These are phyloP conservation scores for Porphyrellus cyaneotinctus DNA, from an alignment of 768 basidiomycete genomes.

Conservation along the genomic window DNA sequence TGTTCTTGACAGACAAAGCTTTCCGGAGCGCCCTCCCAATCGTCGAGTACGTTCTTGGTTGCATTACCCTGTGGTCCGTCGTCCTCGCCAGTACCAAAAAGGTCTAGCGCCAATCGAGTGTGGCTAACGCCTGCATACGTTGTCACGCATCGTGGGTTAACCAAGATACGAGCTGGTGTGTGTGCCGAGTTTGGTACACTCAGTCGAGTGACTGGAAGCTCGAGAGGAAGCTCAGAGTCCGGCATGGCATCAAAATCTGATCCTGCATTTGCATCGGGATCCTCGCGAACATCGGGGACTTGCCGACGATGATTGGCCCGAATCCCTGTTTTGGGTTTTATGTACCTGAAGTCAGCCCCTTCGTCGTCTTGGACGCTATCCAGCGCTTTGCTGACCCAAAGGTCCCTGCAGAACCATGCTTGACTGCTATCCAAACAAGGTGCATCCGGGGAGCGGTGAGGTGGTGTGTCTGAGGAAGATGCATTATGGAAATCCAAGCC, in stretches of 20 bases:
- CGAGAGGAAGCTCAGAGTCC: slow-evolving; percentile 44
- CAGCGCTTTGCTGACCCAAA: slow-evolving; percentile 87
- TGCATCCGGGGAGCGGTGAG: slow-evolving; percentile 67
- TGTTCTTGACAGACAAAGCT: slow-evolving; percentile 98
- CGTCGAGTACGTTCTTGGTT: slow-evolving; percentile 79
- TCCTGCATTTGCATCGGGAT: slow-evolving; percentile 78
- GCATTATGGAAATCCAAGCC: slow-evolving; percentile 81
- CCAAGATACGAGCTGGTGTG: slow-evolving; percentile 83
- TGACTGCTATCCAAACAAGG: slow-evolving; percentile 94
- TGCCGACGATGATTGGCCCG: slow-evolving; percentile 31
- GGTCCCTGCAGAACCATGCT: slow-evolving; percentile 96
- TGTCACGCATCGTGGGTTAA: slow-evolving; percentile 95
- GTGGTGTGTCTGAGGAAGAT: slow-evolving; percentile 52
- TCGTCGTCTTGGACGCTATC: slow-evolving; percentile 65
- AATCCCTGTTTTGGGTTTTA: slow-evolving; percentile 18
- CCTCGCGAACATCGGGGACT: slow-evolving; percentile 33
- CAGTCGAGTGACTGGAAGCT: slow-evolving; percentile 36
- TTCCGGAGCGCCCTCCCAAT: slow-evolving; percentile 96
- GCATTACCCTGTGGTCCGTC: slow-evolving; percentile 46
- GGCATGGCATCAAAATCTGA: slow-evolving; percentile 89
- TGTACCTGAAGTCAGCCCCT: slow-evolving; percentile 18
- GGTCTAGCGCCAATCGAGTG: slow-evolving; percentile 89
- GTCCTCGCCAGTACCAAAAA: slow-evolving; percentile 79
- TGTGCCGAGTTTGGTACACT: slow-evolving; percentile 87
- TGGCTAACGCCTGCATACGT: slow-evolving; percentile 98